Base-by-base conservation (phyloP, 1,139 yeast species). In the Suhomyces bokatorum region DNA sequence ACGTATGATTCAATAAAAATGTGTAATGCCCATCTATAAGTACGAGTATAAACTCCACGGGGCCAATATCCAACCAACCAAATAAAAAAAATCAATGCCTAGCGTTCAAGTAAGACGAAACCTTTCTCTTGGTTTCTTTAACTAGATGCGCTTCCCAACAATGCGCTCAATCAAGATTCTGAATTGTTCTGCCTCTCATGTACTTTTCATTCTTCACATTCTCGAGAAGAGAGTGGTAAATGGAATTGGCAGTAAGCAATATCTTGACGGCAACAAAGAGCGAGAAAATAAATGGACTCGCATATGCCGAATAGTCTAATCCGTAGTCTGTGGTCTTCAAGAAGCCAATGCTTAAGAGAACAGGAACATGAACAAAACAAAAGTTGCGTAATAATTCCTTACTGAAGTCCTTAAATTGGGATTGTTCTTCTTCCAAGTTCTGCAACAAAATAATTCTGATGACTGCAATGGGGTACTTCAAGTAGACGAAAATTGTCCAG, bases 171-270 rank as follows among this genome's bases (percentile, higher is more conserved):
- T 52, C 56, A 32, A 75, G 67, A 57, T 83, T 85, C 48, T 81
- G 80, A 44, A 85, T 69, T 2, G 84, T 78, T 55, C 82, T 77
- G 1, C 87, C 87, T 47, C 75, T 75, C 10, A 81, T 81, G 53
- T 81, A 85, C 49, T 74, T 73, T 52, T 81, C 83, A 47, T 80
- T 80, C 56, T 79, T 82, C 27, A 83, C 82, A 50, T 75, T 74
- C 16, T 68, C 72, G 41, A 69, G 71, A 35, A 75, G 57, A 26
- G 54, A 52, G 3, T 45, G 44, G 40, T 62, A 57, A 13, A 61
- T 46, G 12, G 45, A 34, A 6, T 33, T 27, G 12, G 49, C 46
- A 7, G 52, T 55, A 6, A 41, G 29, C 6, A 48, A 15, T 7
- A 50, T 40, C 39, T 53, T 55, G 15, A 53, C 33, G 3, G 51